Percentiles rank a stretch among this genome's conserved stretches.
phyloP scores from a whole-genome alignment of 1,139 yeast species.

The Taphrina populina region DNA sequence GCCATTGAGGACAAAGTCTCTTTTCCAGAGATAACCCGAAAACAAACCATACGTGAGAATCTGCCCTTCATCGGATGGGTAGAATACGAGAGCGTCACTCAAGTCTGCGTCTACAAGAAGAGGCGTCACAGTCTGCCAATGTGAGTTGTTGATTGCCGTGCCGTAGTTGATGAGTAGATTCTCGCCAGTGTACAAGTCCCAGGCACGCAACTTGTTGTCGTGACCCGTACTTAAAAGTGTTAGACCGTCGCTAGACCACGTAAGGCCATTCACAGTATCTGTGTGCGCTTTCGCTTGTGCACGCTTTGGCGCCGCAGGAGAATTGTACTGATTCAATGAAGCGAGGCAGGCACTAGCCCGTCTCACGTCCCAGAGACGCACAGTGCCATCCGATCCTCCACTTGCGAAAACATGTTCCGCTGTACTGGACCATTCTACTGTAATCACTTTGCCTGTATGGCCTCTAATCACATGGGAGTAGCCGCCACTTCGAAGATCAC shows the following conservation, averaged over 20 bases:
- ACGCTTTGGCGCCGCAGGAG: constrained; percentile 25
- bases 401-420: constrained; percentile 61
- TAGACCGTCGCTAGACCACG: constrained; percentile 66
- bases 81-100: constrained; percentile 59
- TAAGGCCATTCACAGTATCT: constrained; percentile 70
- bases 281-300: constrained; percentile 59
- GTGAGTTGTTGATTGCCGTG: constrained; percentile 69
- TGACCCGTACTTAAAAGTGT: constrained; percentile 64
- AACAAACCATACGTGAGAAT: constrained; percentile 60
- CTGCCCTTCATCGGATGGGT: constrained; percentile 80
- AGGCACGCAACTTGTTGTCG: constrained; percentile 71
- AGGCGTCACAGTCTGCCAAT: constrained; percentile 48
- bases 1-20: constrained; percentile 42
- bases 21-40: constrained; percentile 62
- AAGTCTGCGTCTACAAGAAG: constrained; percentile 48
- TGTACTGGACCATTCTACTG: constrained; percentile 77
- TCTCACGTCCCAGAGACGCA: constrained; percentile 70
- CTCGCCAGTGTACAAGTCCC: constrained; percentile 61
- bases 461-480: constrained; percentile 68
- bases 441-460: constrained; percentile 57
- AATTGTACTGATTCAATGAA: constrained; percentile 54
- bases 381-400: constrained; percentile 69
- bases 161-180: constrained; percentile 75
- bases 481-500: constrained; percentile 60
- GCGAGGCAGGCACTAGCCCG: constrained; percentile 64